phyloP scores from a whole-genome alignment of 371 early-diverging fungal genomes.

The Mortierella sp. region DNA sequence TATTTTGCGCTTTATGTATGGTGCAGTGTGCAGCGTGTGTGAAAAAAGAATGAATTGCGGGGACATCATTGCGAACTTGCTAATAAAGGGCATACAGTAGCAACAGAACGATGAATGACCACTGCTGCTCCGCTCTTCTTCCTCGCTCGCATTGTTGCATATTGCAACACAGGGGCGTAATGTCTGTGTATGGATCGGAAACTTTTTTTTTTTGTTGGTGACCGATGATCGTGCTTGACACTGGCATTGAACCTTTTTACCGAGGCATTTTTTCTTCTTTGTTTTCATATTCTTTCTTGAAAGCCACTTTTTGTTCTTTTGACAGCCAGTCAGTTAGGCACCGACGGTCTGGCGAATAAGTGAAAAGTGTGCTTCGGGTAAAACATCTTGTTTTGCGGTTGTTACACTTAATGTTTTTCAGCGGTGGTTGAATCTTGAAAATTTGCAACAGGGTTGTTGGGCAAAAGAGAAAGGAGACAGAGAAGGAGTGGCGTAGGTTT shows the following conservation, averaged over 20 bases:
- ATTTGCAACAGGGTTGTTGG: background rate
- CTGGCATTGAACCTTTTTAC: background rate
- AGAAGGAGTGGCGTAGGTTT: background rate
- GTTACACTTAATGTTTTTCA: background rate
- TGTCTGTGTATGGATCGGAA: background rate
- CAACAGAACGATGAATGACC: background rate
- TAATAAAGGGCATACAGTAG: too few relatives aligned
- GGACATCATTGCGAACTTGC: background rate
- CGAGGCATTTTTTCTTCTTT: conserved; percentile 4
- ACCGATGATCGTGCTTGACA: background rate
- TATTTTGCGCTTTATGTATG: background rate
- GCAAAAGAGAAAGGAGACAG: too few relatives aligned
- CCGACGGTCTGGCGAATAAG: background rate
- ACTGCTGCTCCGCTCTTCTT: background rate
- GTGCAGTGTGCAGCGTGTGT: background rate
- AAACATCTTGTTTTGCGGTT: background rate
- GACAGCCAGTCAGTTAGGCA: background rate
- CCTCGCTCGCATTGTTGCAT: background rate
- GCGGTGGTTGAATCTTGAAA: background rate
- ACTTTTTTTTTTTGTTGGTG: background rate
- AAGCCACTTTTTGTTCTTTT: background rate
- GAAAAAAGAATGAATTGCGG: background rate
- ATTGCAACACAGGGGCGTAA: too few relatives aligned
- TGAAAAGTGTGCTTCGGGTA: background rate
- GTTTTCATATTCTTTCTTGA: background rate